Conservation (phyloP, 305 asterid species). For the Caryopteris hybrid region DNA sequence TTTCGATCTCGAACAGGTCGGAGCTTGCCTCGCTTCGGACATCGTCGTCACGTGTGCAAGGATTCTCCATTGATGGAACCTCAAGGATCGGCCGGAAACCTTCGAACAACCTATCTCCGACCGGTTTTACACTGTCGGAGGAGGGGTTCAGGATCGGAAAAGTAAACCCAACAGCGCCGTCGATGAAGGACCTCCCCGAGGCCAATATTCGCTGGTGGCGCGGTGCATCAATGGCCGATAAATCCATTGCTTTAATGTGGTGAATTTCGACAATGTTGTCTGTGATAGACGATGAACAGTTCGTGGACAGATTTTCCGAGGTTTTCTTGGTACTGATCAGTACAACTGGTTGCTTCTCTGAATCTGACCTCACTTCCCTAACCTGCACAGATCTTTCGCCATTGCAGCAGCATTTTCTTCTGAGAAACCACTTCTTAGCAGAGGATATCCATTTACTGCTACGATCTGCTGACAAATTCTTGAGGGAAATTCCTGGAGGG, state of each 20-base stretch:
- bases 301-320: no score
- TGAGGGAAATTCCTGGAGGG: slow-evolving; percentile 33
- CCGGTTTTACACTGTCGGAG: neutral
- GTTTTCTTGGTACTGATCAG: neutral
- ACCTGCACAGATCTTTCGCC: slow-evolving; percentile 49
- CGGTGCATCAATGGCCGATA: slow-evolving; percentile 4
- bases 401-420: slow-evolving; percentile 48
- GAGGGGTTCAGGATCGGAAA: slow-evolving; percentile 44
- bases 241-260: neutral
- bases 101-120: slow-evolving; percentile 2
- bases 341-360: neutral
- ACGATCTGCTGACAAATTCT: no score
- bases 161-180: slow-evolving; percentile 35
- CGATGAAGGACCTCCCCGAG: slow-evolving; percentile 25
- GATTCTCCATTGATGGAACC: slow-evolving; percentile 5
- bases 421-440: slow-evolving; percentile 36
- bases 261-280: neutral
- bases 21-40: slow-evolving; percentile 61
- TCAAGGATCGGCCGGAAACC: slow-evolving; percentile 10
- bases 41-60: slow-evolving; percentile 46
- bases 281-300: no score
- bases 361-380: slow-evolving; percentile 26
- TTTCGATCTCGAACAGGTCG: slow-evolving; percentile 65
- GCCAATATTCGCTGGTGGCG: slow-evolving; percentile 32
- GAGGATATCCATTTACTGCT: slow-evolving; percentile 10